Conservation (phyloP, 2,329 filamentous ascomycete species). For the Alternaria atra region DNA sequence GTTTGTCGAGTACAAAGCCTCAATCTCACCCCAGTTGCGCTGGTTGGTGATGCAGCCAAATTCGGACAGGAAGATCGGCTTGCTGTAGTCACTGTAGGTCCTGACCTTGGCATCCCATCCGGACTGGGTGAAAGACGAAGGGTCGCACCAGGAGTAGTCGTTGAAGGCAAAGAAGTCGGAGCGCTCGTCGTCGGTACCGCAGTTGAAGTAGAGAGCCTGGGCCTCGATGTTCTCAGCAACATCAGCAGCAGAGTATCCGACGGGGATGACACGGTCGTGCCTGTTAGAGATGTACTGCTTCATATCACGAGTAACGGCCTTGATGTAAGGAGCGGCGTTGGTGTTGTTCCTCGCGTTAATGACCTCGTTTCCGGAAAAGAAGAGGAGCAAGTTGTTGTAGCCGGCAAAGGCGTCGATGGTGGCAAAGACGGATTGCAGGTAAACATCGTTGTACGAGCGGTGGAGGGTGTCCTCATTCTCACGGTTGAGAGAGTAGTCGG, state of each 20-base stretch:
- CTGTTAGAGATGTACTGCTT: slow-evolving; percentile 81
- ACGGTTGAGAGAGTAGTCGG: slow-evolving; percentile 87
- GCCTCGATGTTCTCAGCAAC: slow-evolving; percentile 84
- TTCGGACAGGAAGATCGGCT: slow-evolving; percentile 83
- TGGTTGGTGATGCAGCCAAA: slow-evolving; percentile 87
- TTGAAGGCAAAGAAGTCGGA: slow-evolving; percentile 91
- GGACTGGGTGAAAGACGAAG: slow-evolving; percentile 70
- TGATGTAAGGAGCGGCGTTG: slow-evolving; percentile 73
- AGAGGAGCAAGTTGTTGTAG: slow-evolving; percentile 86
- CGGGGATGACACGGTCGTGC: slow-evolving; percentile 72
- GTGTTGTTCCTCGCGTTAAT: slow-evolving; percentile 72
- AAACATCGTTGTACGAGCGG: slow-evolving; percentile 83
- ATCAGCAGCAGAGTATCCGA: slow-evolving; percentile 86
- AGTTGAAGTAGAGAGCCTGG: slow-evolving; percentile 93
- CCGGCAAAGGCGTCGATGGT: slow-evolving; percentile 79
- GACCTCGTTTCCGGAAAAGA: slow-evolving; percentile 82
- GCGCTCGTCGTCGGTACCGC: slow-evolving; percentile 82
- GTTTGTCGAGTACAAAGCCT: slow-evolving; percentile 77
- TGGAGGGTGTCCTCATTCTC: slow-evolving; percentile 63
- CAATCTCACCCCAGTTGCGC: slow-evolving; percentile 82
- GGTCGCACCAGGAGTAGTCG: slow-evolving; percentile 78
- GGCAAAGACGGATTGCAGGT: slow-evolving; percentile 85
- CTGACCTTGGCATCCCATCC: slow-evolving; percentile 72
- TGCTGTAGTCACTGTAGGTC: slow-evolving; percentile 48
- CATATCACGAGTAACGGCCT: slow-evolving; percentile 79